phyloP scores from a whole-genome alignment of 164 flowering plant species.

The Magnolia kwangsiensis region DNA sequence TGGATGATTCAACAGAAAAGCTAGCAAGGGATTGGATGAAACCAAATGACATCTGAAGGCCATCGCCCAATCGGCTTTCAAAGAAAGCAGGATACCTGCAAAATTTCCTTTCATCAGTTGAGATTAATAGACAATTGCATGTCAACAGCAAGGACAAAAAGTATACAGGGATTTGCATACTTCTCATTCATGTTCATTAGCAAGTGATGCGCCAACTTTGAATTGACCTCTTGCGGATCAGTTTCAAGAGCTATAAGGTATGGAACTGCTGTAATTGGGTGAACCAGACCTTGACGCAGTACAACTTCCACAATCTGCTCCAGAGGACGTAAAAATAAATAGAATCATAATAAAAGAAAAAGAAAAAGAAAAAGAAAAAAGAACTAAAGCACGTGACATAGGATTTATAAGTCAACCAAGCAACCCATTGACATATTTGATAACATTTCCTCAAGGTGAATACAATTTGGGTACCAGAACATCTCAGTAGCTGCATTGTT shows the following conservation, averaged over 20 bases:
- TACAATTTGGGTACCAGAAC: background rate
- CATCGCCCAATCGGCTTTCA: conserved; percentile 98
- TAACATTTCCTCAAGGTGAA: background rate
- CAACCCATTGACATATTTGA: background rate
- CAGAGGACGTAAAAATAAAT: background rate
- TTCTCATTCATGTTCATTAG: conserved; percentile 97
- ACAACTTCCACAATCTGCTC: conserved; percentile 93
- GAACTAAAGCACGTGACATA: background rate
- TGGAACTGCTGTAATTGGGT: conserved; percentile 97
- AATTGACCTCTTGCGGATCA: conserved; percentile 77
- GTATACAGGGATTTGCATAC: conserved; percentile 32
- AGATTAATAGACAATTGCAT: background rate
- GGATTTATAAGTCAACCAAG: background rate
- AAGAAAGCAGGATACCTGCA: conserved; percentile 92
- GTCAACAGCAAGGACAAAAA: background rate
- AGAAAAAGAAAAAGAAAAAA: background rate
- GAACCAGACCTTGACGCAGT: conserved; percentile 97
- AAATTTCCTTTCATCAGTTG: conserved; percentile 11
- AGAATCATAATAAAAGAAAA: background rate
- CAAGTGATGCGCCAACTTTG: conserved; percentile 91
- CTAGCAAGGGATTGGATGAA: conserved; percentile 60
- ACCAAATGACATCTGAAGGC: conserved; percentile 86
- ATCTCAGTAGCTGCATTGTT: conserved; percentile 9
- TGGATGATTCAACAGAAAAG: conserved; percentile 26
- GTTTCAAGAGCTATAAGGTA: conserved; percentile 94